Percentiles rank a stretch among this genome's conserved stretches.
Conservation (phyloP, 1,284 basidiomycete genomes). For the Earliella scabrosa region DNA sequence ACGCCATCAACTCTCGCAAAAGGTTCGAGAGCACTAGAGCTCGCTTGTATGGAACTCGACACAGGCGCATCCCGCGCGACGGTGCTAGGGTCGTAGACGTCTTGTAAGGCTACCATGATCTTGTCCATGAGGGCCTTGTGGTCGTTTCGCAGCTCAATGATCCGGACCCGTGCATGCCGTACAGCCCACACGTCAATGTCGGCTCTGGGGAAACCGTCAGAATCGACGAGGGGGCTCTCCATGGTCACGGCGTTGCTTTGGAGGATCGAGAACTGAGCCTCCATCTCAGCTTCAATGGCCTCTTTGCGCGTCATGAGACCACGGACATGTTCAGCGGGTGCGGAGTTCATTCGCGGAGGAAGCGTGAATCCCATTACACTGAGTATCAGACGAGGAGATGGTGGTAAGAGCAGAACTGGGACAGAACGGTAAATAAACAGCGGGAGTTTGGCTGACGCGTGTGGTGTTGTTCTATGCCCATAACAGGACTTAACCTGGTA, state of each 20-base stretch:
- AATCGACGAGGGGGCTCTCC: conserved; percentile 77
- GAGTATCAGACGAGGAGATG: too few relatives aligned
- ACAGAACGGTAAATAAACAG: too few relatives aligned
- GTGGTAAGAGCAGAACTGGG: conserved; percentile 6
- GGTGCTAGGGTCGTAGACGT: conserved; percentile 59
- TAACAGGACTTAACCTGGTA: not conserved
- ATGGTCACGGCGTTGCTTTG: conserved; percentile 61
- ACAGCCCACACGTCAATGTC: conserved; percentile 87
- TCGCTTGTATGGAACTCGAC: not conserved
- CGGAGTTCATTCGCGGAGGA: conserved; percentile 42
- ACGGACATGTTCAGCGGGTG: conserved; percentile 54
- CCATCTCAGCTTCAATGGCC: conserved; percentile 66
- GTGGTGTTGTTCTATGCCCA: not conserved
- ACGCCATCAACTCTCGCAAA: conserved; percentile 84
- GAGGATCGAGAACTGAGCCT: conserved; percentile 63
- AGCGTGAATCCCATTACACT: conserved; percentile 50
- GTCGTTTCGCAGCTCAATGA: conserved; percentile 83
- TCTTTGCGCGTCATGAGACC: conserved; percentile 65
- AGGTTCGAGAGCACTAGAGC: conserved; percentile 38
- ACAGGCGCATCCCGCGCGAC: conserved; percentile 24
- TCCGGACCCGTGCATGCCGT: conserved; percentile 70
- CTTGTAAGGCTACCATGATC: conserved; percentile 69
- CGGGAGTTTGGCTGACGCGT: not conserved
- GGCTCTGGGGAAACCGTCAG: conserved; percentile 84
- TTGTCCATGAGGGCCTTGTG: conserved; percentile 65